Percentiles rank a stretch among this genome's conserved stretches.
Evolutionary conservation across 345 rosid species (phyloP).

Genomic region (Cardiospermum halicacabum): DNA sequence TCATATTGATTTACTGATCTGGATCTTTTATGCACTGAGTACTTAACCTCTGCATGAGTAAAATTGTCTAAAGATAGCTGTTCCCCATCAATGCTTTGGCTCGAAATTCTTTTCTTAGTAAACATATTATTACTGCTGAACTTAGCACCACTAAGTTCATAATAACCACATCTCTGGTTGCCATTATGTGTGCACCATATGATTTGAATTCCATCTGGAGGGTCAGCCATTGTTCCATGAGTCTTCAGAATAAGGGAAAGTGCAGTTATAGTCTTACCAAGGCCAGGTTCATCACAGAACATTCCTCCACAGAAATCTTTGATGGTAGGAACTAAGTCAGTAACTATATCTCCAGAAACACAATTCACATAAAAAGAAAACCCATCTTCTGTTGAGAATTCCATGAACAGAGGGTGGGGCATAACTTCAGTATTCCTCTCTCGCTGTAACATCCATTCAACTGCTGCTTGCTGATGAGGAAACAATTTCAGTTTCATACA

Average conservation of each 20-base stretch:
- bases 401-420: slow-evolving; percentile 68
- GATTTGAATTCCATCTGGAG: slow-evolving; percentile 66
- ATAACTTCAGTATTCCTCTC: slow-evolving; percentile 56
- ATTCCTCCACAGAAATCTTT: slow-evolving; percentile 88
- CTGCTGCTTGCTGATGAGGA: slow-evolving; percentile 93
- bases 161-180: slow-evolving; percentile 68
- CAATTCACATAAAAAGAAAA: slow-evolving; percentile 53
- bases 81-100: slow-evolving; percentile 38
- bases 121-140: slow-evolving; percentile 26
- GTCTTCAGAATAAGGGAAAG: slow-evolving; percentile 88
- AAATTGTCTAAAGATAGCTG: slow-evolving; percentile 35
- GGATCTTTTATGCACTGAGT: slow-evolving; percentile 47
- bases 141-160: slow-evolving; percentile 53
- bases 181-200: slow-evolving; percentile 70
- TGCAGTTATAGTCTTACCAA: slow-evolving; percentile 94
- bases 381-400: slow-evolving; percentile 67
- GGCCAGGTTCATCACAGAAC: slow-evolving; percentile 99
- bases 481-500: slow-evolving; percentile 83
- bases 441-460: slow-evolving; percentile 92
- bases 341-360: slow-evolving; percentile 65
- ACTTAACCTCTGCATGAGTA: slow-evolving; percentile 23
- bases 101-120: slow-evolving; percentile 35
- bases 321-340: slow-evolving; percentile 58
- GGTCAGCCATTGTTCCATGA: slow-evolving; percentile 74
- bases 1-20: slow-evolving; percentile 38